Evolutionary conservation across 2,329 filamentous ascomycete species (phyloP).

Genomic region (Apiospora koreana): DNA sequence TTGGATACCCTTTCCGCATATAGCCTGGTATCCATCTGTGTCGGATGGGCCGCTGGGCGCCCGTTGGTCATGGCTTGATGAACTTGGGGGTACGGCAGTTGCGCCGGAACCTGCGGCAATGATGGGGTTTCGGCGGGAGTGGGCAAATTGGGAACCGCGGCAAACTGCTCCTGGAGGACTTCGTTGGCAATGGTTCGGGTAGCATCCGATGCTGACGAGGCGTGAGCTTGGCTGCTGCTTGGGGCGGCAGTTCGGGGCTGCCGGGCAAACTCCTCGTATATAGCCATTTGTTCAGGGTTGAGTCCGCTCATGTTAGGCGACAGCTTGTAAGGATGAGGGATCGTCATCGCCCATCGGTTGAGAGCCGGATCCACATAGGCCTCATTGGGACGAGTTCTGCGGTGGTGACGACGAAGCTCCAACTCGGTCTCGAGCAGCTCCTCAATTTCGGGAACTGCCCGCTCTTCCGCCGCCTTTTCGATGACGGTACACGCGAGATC

Average conservation of each 20-base stretch:
- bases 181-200: slow-evolving; percentile 65
- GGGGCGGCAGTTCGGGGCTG: slow-evolving; percentile 69
- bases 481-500: slow-evolving; percentile 92
- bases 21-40: slow-evolving; percentile 52
- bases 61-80: slow-evolving; percentile 52
- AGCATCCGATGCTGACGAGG: slow-evolving; percentile 59
- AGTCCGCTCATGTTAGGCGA: slow-evolving; percentile 69
- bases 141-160: slow-evolving; percentile 56
- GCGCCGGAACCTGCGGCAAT: slow-evolving; percentile 52
- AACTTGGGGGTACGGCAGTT: slow-evolving; percentile 58
- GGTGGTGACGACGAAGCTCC: slow-evolving; percentile 75
- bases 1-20: slow-evolving; percentile 59
- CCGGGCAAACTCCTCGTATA: slow-evolving; percentile 94
- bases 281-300: slow-evolving; percentile 89
- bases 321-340: slow-evolving; percentile 90
- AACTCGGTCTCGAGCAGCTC: slow-evolving; percentile 84
- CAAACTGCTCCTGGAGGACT: slow-evolving; percentile 63
- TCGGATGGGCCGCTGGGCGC: slow-evolving; percentile 43
- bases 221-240: slow-evolving; percentile 56
- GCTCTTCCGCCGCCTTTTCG: slow-evolving; percentile 92
- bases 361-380: slow-evolving; percentile 80
- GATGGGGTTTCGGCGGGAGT: slow-evolving; percentile 61
- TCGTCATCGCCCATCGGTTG: slow-evolving; percentile 89
- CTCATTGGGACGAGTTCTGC: slow-evolving; percentile 74
- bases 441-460: slow-evolving; percentile 91